Base-by-base conservation (phyloP, 805 yeast genomes). In the Saturnispora sekii region DNA sequence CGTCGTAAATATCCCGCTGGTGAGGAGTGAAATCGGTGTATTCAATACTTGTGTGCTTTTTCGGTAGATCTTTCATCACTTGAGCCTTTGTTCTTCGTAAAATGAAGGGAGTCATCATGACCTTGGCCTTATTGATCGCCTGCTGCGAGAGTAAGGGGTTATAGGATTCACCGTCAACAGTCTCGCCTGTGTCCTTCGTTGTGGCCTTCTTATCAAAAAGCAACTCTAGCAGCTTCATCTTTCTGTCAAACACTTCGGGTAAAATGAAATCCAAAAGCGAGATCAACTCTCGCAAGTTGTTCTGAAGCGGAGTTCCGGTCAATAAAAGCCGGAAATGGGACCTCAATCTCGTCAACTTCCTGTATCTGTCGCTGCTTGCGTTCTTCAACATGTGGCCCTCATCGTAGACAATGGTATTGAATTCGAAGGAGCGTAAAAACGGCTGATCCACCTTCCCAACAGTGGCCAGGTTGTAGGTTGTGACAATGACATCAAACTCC, bases 81-180 rank as follows among this genome's bases (percentile, higher is more conserved):
- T 90, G 97, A 45, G 77, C 84, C 66, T 93, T 93, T 59, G 81
- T 82, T 61, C 99, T 79, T 63, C 99, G 75, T 56, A 93, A 68
- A 8, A 93, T 90, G 66, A 93, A 93, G 4, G 99, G 99, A 2
- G 94, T 84, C 97, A 93, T 90, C 97, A 93, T 90, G 5, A 93
- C 83, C 61, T 86, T 87, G 3, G 99, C 99, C 58, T 88, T 84
- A 31, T 79, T 73, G 50, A 93, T 88, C 0, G 98, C 94, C 64
- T 90, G 95, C 52, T 82, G 84, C 0, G 97, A 86, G 35, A 93
- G 66, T 36, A 93, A 69, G 2, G 96, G 96, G 53, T 85, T 84
- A 57, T 76, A 82, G 44, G 66, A 69, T 15, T 67, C 65, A 36
- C 73, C 72, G 9, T 66, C 66, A 10, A 50, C 51, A 33, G 70